Evolutionary conservation across 306 rosid species (phyloP), one percentile per base, ranked within the genome.

Genomic region (Inga laurina): DNA sequence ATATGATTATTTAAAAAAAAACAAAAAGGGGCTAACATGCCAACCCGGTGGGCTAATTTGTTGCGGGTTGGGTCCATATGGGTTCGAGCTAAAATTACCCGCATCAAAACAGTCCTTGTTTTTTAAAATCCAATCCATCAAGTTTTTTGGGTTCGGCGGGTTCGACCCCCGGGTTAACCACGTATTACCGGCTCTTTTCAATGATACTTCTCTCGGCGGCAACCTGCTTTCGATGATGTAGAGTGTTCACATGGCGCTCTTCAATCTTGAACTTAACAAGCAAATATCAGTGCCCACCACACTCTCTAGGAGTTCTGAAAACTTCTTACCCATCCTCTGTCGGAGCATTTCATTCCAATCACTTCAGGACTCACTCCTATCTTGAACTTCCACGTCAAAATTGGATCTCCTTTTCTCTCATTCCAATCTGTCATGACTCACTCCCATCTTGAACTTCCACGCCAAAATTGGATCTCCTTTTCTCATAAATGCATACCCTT

Each of bases 401-500:
- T 93, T 5, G 94, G 98, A 41, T 94, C 99, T 5, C 97, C 99
- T 0, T 97, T 96, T 77, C 61, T 97, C 4, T 82, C 97, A 97
- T 32, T 37, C 83, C 2, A 98, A 97, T 85, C 84, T 10, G n/a
- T 74, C 81, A 12, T 82, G 90, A 84, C 85, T 94, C 1, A 66
- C 92, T 66, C 89, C 97, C 30, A 91, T 97, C 77, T 78, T 94
- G 49, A 84, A 78, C 71, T 97, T 97, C 92, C 98, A 92, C 56
- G 61, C 85, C 49, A 92, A 92, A 46, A 92, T 93, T 5, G 94
- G 98, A 41, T 94, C 99, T 5, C 97, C 99, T 0, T 97, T 96
- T 77, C 61, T 97, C 4, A 94, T 97, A 74, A 97, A 97, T 34
- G 99, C 98, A 0, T 97, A 97, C 72, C 99, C 99, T 21, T 97